Base-by-base conservation (phyloP, 163 green algal genomes). In the Scenedesmus sp. region DNA sequence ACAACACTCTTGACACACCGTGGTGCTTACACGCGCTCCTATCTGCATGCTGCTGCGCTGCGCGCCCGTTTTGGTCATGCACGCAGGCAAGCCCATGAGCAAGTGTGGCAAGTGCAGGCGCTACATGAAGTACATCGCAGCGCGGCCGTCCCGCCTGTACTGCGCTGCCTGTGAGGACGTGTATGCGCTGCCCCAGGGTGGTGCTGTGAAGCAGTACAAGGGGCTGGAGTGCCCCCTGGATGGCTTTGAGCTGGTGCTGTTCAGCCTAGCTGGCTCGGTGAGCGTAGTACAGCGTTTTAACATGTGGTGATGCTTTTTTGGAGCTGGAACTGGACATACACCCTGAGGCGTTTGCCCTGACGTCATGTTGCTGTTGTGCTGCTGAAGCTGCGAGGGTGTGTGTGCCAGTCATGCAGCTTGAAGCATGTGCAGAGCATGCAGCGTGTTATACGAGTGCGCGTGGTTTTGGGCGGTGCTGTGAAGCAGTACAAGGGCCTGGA, bases 231-330 rank as follows among this genome's bases (percentile, higher is more conserved):
- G 97, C 92, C 97, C 97, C 0, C 95, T 99, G 88, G 97, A 98
- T 93, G 94, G 93, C 87, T 99, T 97, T 94, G 97, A 99, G 94
- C 94, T 99, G 56, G 92, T 98, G 86, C 94, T 99, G 20, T 99
- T 96, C 94, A 96, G 88, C 26, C 92, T 98, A 16, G 93, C 90
- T 12, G 97, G 97, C 4, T 64, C 86, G 67, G 84, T 89, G n/a
- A 89, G 84, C 16, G 6, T 4, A 76, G 15, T 34, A 16, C 62
- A 81, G 6, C 46, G 13, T 81, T 77, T 77, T 77, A 26, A 20
- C 7, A 77, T 20, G 0, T 26, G 20, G 4, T 34, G 18, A 8
- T 77, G 67, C 4, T 77, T 9, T n/a, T 7, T 26, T 9, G 6
- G 67, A 7, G 16, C 15, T 26, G 67, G 4, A 70, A 70, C 10